Conservation (phyloP, 148 eudicot genomes). For the Oxyria digyna region DNA sequence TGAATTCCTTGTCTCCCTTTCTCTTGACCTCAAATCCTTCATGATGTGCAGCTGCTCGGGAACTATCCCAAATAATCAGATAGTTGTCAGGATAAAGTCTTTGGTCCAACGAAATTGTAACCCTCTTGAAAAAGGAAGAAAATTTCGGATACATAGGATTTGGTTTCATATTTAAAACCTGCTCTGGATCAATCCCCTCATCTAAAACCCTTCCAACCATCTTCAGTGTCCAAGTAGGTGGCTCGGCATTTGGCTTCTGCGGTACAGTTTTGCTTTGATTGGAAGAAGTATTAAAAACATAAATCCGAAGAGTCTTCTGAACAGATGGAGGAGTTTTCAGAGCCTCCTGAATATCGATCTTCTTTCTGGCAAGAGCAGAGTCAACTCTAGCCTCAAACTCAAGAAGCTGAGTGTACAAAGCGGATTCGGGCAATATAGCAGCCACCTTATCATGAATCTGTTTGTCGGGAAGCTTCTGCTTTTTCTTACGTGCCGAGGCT, state of each 20-base stretch:
- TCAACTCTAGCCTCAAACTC: conserved; percentile 96
- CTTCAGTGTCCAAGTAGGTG: conserved; percentile 87
- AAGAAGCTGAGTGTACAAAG: conserved; percentile 83
- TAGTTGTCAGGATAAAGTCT: conserved; percentile 82
- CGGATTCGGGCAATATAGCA: conserved; percentile 81
- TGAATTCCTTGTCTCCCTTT: conserved; percentile 79
- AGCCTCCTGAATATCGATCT: conserved; percentile 87
- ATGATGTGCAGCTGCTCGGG: conserved; percentile 66
- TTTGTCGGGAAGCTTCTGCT: conserved; percentile 76
- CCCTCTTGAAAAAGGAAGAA: too few species aligned
- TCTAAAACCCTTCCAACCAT: conserved; percentile 88
- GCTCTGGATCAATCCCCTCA: conserved; percentile 79
- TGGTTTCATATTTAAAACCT: conserved; percentile 48
- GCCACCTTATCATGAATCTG: conserved; percentile 66
- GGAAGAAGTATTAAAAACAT: conserved; percentile 77
- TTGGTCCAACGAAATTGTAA: conserved; percentile 75
- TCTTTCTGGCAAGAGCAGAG: conserved; percentile 73
- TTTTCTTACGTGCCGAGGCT: conserved; percentile 68
- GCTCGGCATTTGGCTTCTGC: conserved; percentile 70
- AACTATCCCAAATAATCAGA: conserved; percentile 78
- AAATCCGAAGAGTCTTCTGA: conserved; percentile 86
- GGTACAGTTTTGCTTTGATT: conserved; percentile 61
- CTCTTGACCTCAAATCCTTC: conserved; percentile 95
- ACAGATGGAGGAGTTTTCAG: conserved; percentile 64
- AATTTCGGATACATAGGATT: conserved; percentile 75